These are phyloP conservation scores for Grosmannia clavigera DNA, from an alignment of 2,329 filamentous ascomycete species.

Conservation along the genomic window DNA sequence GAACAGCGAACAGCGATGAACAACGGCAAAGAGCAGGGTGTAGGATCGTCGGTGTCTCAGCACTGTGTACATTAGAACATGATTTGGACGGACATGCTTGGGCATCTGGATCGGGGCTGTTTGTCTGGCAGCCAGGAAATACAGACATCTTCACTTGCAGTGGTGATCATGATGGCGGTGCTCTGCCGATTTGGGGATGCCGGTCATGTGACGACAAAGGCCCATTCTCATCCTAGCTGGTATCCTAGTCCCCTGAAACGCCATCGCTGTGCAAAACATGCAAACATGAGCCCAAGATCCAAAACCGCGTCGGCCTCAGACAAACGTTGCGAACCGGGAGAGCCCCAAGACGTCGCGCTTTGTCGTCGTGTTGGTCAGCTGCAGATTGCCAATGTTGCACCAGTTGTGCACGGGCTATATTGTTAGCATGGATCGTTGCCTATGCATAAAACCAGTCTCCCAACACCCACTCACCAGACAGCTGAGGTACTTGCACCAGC, in stretches of 20 bases:
- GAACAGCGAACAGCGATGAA: background rate
- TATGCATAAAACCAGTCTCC: no score
- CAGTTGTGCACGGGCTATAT: constrained; percentile 47
- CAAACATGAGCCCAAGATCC: background rate
- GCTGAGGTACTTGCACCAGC: constrained; percentile 91
- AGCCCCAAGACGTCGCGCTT: constrained; percentile 13
- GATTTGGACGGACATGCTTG: background rate
- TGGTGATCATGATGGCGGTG: no score
- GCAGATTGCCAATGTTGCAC: constrained; percentile 41
- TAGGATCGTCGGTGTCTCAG: background rate
- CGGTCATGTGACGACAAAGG: no score
- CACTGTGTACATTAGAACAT: background rate
- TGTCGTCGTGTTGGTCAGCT: constrained; percentile 12
- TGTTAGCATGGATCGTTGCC: background rate
- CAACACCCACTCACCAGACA: constrained; percentile 57
- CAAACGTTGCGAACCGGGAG: background rate
- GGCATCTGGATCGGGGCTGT: background rate
- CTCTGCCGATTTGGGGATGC: no score
- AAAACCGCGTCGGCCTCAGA: background rate
- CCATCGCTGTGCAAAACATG: constrained; percentile 1
- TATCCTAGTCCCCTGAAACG: background rate
- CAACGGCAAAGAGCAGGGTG: background rate
- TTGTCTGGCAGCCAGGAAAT: background rate
- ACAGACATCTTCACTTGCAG: background rate
- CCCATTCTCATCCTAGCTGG: background rate